Evolutionary conservation across 2,329 filamentous ascomycete genomes (phyloP).

Genomic region (Aspergillus sp.): DNA sequence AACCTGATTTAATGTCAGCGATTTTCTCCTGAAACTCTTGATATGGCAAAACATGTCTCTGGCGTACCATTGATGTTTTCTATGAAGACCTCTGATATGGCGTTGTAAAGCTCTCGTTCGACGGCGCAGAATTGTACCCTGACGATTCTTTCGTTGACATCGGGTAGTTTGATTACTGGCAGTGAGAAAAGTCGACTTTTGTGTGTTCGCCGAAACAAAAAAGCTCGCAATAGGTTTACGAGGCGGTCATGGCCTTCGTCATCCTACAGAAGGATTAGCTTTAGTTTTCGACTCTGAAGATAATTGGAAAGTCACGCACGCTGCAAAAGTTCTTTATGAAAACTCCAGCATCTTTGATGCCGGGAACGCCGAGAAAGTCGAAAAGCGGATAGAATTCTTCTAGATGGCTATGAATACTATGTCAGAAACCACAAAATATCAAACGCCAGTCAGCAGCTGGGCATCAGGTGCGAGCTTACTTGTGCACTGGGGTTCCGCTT

Average conservation of each 20-base stretch:
- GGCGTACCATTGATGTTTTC: slow-evolving; percentile 25
- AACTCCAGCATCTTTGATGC: slow-evolving; percentile 23
- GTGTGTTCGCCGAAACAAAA: slow-evolving; percentile 60
- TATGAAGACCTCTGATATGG: slow-evolving; percentile 50
- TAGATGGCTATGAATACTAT: slow-evolving; percentile 21
- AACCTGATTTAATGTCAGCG: slow-evolving; percentile 35
- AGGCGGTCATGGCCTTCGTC: slow-evolving; percentile 25
- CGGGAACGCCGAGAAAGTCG: slow-evolving; percentile 37
- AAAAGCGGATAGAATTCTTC: slow-evolving; percentile 45
- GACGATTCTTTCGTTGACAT: slow-evolving; percentile 46
- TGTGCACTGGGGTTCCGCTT: slow-evolving; percentile 43
- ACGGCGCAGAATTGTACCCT: slow-evolving; percentile 53
- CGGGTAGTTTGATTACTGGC: slow-evolving; percentile 57
- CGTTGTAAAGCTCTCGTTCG: slow-evolving; percentile 56
- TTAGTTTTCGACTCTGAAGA: not conserved
- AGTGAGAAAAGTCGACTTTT: slow-evolving; percentile 54
- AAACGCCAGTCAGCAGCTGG: not conserved
- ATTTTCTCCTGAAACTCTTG: not conserved
- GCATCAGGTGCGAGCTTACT: slow-evolving; percentile 25
- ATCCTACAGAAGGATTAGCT: slow-evolving; percentile 1
- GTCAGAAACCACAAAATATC: not conserved
- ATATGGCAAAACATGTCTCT: not conserved
- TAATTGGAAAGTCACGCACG: slow-evolving; percentile 11
- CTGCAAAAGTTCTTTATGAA: slow-evolving; percentile 32
- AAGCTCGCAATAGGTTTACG: slow-evolving; percentile 32